Evolutionary conservation across 2,329 filamentous ascomycete species (phyloP).

Genomic region (Sphaerulina vaccinii): DNA sequence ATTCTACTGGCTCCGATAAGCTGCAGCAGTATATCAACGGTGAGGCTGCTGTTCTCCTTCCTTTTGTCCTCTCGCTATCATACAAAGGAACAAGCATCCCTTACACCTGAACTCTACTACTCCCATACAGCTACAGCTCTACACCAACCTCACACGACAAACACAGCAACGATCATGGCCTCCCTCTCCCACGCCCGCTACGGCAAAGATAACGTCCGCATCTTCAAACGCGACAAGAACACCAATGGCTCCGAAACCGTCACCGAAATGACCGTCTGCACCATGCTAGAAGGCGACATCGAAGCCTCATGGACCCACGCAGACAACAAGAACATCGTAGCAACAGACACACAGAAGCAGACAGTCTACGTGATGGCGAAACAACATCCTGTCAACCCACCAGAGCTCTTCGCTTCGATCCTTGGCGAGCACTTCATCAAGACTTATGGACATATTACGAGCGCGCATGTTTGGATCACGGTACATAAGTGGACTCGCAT

Average conservation of each 20-base stretch:
- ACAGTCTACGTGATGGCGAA: slow-evolving; percentile 87
- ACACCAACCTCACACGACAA: neutral
- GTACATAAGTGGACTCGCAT: slow-evolving; percentile 92
- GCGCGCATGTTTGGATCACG: slow-evolving; percentile 75
- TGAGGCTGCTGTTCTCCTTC: slow-evolving; percentile 7
- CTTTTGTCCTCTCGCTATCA: neutral
- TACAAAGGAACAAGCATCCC: neutral
- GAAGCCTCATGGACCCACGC: slow-evolving; percentile 84
- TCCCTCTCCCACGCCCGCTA: slow-evolving; percentile 64
- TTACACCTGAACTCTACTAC: neutral
- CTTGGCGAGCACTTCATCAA: slow-evolving; percentile 86
- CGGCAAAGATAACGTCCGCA: slow-evolving; percentile 96
- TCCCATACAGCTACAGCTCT: neutral
- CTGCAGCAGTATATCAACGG: slow-evolving; percentile 7
- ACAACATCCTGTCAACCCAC: slow-evolving; percentile 85
- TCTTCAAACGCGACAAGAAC: slow-evolving; percentile 90
- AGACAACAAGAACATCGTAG: slow-evolving; percentile 92
- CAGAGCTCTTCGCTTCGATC: slow-evolving; percentile 84
- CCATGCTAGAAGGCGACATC: slow-evolving; percentile 89
- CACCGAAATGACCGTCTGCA: slow-evolving; percentile 91
- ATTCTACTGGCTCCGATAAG: slow-evolving; percentile 13
- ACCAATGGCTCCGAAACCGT: slow-evolving; percentile 78
- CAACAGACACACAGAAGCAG: slow-evolving; percentile 98
- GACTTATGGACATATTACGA: slow-evolving; percentile 83
- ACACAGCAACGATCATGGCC: slow-evolving; percentile 40